Evolutionary conservation across 305 asterid species (phyloP), one percentile per base, ranked within the genome.

Genomic region (Solanum hybrid): DNA sequence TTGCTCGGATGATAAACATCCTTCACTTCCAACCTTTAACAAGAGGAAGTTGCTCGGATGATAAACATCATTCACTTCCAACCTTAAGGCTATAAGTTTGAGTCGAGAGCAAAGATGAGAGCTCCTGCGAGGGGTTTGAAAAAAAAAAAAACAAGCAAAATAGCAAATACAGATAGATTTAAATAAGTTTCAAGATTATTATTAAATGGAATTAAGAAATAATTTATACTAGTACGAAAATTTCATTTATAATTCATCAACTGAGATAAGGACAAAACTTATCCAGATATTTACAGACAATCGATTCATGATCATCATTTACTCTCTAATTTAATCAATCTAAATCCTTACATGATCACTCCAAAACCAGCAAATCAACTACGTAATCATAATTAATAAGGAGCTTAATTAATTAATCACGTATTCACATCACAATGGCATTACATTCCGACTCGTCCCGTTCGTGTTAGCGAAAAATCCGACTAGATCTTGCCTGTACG

Each of bases 381-480:
- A 82, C 36, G 4, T 40, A 82, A 26, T 40, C 69, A 29, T 83
- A 83, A 83, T 83, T 83, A 83, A 46, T 18, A 46, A 40, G 24
- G 28, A 46, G 29, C 36, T 84, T 82, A 26, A 39, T 42, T 82
- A 26, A 26, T 42, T 29, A 28, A 42, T 46, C 39, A 51, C 74
- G 74, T 42, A 83, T 83, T 46, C 40, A 83, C 40, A 64, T 83
- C 20, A 83, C 28, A 83, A 29, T 46, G 87, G 87, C 28, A 5
- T 36, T 46, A 83, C 39, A 83, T 83, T 46, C 39, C 74, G 73
- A 31, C 40, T 83, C 74, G 24, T 46, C 1, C 35, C 87, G 22
- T 91, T 91, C 88, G 67, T 92, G 2, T 86, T 92, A 4, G 92
- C 89, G 33, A 92, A 77, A 34, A 88, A 57, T 16, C 90, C 90